Percentiles rank a stretch among this genome's conserved stretches.
phyloP scores from a whole-genome alignment of 2,329 filamentous ascomycete genomes.

The Talaromyces islandicus region DNA sequence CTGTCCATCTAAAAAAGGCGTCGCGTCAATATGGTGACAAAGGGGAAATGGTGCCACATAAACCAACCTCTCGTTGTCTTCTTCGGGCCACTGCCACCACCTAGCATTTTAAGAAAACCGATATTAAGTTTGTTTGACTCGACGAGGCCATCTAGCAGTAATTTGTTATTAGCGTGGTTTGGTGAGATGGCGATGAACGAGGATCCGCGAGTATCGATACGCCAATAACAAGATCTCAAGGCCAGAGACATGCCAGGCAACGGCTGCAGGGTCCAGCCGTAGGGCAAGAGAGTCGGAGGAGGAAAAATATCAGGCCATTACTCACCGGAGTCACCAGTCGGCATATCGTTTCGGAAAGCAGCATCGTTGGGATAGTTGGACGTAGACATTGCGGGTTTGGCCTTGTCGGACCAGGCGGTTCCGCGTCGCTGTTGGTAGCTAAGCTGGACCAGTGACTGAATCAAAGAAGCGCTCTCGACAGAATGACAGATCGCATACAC shows the following conservation, averaged over 20 bases:
- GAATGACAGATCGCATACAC: neutral
- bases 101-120: slow-evolving; percentile 57
- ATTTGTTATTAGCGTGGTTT: neutral
- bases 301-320: neutral
- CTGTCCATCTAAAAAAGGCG: slow-evolving; percentile 63
- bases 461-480: neutral
- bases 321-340: neutral
- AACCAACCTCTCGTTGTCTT: slow-evolving; percentile 66
- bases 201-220: neutral
- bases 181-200: neutral
- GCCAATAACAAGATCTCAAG: neutral
- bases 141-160: neutral
- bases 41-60: neutral
- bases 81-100: slow-evolving; percentile 54
- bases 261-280: neutral
- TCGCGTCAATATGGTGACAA: slow-evolving; percentile 8
- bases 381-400: neutral
- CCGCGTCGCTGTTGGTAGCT: neutral
- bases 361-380: neutral
- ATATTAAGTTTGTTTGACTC: slow-evolving; percentile 36
- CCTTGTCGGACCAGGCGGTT: neutral
- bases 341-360: neutral
- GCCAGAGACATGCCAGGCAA: neutral
- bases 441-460: neutral
- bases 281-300: neutral